Evolutionary conservation across 768 basidiomycete genomes (phyloP).

Genomic region (Coprinellus aureogranulatus): DNA sequence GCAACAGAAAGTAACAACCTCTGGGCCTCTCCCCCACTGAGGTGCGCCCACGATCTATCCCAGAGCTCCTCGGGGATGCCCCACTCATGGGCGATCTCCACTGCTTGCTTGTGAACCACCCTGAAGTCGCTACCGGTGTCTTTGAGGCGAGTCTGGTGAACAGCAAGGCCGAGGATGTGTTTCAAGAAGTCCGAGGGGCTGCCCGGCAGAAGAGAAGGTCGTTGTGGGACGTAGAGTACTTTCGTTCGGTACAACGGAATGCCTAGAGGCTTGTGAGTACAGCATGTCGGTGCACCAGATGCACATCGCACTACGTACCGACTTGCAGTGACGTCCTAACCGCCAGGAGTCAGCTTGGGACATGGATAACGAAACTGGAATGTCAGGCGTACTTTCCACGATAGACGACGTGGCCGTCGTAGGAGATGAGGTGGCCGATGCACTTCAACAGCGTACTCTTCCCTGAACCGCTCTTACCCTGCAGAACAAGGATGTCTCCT

Average conservation of each 20-base stretch:
- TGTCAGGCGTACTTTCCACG: slow-evolving; percentile 53
- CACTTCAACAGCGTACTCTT: slow-evolving; percentile 84
- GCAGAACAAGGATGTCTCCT: slow-evolving; percentile 75
- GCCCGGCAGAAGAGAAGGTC: slow-evolving; percentile 81
- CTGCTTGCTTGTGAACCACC: slow-evolving; percentile 25
- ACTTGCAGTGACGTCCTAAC: slow-evolving; percentile 50
- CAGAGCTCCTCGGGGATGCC: slow-evolving; percentile 67
- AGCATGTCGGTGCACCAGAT: too few relatives aligned
- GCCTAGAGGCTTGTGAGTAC: slow-evolving; percentile 31
- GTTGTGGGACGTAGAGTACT: slow-evolving; percentile 84
- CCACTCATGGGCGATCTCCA: slow-evolving; percentile 62
- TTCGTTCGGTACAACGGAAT: slow-evolving; percentile 75
- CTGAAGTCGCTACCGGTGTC: slow-evolving; percentile 23
- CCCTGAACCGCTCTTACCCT: slow-evolving; percentile 78
- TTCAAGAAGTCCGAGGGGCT: slow-evolving; percentile 73
- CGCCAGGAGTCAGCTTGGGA: not conserved
- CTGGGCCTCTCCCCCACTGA: slow-evolving; percentile 88
- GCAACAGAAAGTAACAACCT: slow-evolving; percentile 78
- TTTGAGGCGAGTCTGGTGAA: slow-evolving; percentile 33
- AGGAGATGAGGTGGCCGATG: slow-evolving; percentile 73
- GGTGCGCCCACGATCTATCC: slow-evolving; percentile 73
- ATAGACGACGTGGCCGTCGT: slow-evolving; percentile 62
- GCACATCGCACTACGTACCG: slow-evolving; percentile 23
- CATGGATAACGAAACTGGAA: not conserved
- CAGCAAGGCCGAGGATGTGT: slow-evolving; percentile 51